Conservation (phyloP, 352 stramenopile genomes). For the Pythium sukuiense region DNA sequence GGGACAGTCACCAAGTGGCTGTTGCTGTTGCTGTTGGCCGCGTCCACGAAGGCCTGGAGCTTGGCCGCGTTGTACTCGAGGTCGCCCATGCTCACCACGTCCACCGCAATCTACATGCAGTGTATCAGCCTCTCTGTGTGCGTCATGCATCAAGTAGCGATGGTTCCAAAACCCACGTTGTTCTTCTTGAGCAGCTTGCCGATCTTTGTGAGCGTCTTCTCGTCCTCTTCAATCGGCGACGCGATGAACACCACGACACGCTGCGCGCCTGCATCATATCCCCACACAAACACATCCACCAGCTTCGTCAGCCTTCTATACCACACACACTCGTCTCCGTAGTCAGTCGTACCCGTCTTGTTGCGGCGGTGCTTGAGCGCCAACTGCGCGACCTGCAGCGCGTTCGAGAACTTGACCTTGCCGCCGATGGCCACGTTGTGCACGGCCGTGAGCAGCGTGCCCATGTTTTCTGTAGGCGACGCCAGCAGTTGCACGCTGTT, state of each 20-base stretch:
- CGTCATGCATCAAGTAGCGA: too few relatives aligned
- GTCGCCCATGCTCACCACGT: slow-evolving; percentile 98
- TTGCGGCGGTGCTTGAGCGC: slow-evolving; percentile 98
- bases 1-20: slow-evolving; percentile 97
- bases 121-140: too few relatives aligned
- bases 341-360: slow-evolving; percentile 96
- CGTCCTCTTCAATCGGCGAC: slow-evolving; percentile 90
- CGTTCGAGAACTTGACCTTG: slow-evolving; percentile 93
- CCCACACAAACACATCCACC: neutral
- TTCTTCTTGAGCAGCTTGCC: slow-evolving; percentile 99
- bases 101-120: slow-evolving; percentile 90
- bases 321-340: too few relatives aligned
- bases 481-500: slow-evolving; percentile 92
- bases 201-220: slow-evolving; percentile 93
- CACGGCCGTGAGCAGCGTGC: slow-evolving; percentile 95
- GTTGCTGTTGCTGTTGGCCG: slow-evolving; percentile 93
- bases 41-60: slow-evolving; percentile 90
- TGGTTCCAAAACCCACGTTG: slow-evolving; percentile 82
- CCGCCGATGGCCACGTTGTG: slow-evolving; percentile 91
- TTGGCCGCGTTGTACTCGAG: slow-evolving; percentile 89
- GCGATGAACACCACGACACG: slow-evolving; percentile 97
- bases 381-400: slow-evolving; percentile 96
- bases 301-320: neutral
- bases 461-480: slow-evolving; percentile 97
- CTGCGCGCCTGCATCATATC: slow-evolving; percentile 48